phyloP scores from a whole-genome alignment of 2,329 filamentous ascomycete species.

The Bipolaris gigantea region DNA sequence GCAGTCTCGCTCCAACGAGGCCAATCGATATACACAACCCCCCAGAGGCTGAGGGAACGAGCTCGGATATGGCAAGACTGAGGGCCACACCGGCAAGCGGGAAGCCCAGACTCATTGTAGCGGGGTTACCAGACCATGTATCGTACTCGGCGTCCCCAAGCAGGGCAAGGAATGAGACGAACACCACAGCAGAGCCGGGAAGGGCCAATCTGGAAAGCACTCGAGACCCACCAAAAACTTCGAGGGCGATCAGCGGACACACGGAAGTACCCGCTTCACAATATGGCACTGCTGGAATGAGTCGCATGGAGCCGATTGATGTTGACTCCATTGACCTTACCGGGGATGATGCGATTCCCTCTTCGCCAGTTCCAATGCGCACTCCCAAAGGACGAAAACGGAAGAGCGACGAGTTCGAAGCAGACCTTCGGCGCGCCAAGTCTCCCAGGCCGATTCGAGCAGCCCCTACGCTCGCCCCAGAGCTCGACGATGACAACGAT shows the following conservation, averaged over 20 bases:
- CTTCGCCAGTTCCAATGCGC: constrained; percentile 23
- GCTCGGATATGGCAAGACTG: constrained; percentile 49
- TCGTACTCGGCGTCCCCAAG: constrained; percentile 8
- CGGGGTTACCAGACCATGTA: constrained; percentile 23
- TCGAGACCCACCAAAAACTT: constrained; percentile 1
- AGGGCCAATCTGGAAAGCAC: background rate
- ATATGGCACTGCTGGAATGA: constrained; percentile 5
- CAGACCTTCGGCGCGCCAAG: constrained; percentile 23
- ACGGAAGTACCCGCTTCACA: constrained; percentile 12
- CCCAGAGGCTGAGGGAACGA: constrained; percentile 9
- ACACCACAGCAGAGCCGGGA: background rate
- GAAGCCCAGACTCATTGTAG: constrained; percentile 42
- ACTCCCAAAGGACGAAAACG: constrained; percentile 45
- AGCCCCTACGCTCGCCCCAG: constrained; percentile 17
- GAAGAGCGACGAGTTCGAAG: constrained; percentile 51
- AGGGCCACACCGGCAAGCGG: constrained; percentile 49
- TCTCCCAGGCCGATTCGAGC: constrained; percentile 22
- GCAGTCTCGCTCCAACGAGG: constrained; percentile 23
- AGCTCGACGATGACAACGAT: constrained; percentile 21
- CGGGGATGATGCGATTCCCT: constrained; percentile 24
- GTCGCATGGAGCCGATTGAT: constrained; percentile 18
- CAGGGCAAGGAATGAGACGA: constrained; percentile 5
- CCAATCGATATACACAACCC: constrained; percentile 33
- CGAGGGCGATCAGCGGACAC: constrained; percentile 2
- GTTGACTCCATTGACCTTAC: constrained; percentile 46